These are phyloP conservation scores for Orbilia brochopaga DNA, from an alignment of 2,329 filamentous ascomycete species.

Conservation along the genomic window DNA sequence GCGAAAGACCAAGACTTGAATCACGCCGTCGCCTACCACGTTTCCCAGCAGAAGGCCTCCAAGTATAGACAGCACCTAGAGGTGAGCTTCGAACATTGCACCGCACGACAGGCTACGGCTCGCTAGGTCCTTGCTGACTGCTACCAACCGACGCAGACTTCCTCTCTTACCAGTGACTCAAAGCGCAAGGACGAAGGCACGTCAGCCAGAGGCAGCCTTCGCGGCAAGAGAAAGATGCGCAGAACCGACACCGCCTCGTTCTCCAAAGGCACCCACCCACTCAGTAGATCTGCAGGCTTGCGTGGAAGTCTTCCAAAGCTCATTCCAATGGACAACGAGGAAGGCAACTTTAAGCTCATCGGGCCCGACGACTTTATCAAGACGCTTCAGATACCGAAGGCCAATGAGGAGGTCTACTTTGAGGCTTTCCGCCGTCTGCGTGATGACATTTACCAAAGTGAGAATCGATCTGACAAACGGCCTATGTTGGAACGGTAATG, in stretches of 20 bases:
- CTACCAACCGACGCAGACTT: no score
- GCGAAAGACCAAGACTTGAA: conserved; percentile 26
- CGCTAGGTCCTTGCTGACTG: no score
- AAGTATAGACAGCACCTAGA: conserved; percentile 44
- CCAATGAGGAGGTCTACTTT: conserved; percentile 3
- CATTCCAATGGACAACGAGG: not conserved
- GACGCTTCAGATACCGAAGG: conserved; percentile 24
- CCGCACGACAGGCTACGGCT: no score
- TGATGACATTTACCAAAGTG: conserved; percentile 36
- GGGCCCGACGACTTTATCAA: conserved; percentile 36
- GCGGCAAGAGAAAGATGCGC: conserved; percentile 35
- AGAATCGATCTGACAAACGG: not conserved
- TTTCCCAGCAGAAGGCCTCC: conserved; percentile 25
- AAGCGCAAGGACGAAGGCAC: conserved; percentile 22
- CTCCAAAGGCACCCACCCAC: conserved; percentile 38
- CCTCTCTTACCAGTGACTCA: conserved; percentile 15
- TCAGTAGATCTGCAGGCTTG: conserved; percentile 11
- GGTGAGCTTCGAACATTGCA: conserved; percentile 4
- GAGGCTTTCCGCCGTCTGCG: conserved; percentile 21
- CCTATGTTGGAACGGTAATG: no score
- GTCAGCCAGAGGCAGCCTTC: conserved; percentile 16
- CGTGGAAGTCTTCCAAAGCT: conserved; percentile 1
- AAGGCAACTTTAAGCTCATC: conserved; percentile 29
- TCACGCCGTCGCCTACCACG: conserved; percentile 33
- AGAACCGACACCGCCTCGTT: conserved; percentile 31